Percentiles rank a stretch among this genome's conserved stretches.
phyloP scores from a whole-genome alignment of 2,329 filamentous ascomycete species.

The Colletotrichum aenigma region DNA sequence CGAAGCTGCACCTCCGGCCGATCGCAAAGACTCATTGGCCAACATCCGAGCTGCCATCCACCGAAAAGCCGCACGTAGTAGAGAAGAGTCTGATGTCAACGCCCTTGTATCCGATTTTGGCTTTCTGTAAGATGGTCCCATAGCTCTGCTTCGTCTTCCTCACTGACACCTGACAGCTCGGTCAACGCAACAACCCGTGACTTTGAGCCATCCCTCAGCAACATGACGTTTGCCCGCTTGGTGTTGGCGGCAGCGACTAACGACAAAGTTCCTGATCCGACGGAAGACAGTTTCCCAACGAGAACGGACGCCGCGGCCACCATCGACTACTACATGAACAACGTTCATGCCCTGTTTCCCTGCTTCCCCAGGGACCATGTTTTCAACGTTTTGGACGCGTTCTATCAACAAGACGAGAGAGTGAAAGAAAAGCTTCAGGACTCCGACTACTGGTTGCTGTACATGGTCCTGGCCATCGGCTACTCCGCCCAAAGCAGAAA shows the following conservation, averaged over 20 bases:
- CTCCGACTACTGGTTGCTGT: constrained; percentile 84
- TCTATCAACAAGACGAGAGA: constrained; percentile 74
- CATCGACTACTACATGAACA: constrained; percentile 84
- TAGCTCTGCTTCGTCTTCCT: background rate
- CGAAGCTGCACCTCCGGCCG: constrained; percentile 32
- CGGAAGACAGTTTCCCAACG: constrained; percentile 69
- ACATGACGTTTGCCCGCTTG: constrained; percentile 91
- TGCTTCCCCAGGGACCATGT: constrained; percentile 82
- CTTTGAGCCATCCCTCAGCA: constrained; percentile 85
- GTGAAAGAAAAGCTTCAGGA: constrained; percentile 53
- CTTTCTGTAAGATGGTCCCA: constrained; percentile 66
- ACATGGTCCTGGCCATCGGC: constrained; percentile 87
- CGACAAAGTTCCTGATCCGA: constrained; percentile 69
- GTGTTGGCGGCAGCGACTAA: constrained; percentile 84
- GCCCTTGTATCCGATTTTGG: constrained; percentile 93
- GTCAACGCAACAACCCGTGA: constrained; percentile 95
- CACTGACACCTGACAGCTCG: constrained; percentile 57
- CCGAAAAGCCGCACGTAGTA: constrained; percentile 65
- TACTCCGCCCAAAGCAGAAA: constrained; percentile 75
- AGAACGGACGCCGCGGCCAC: constrained; percentile 71
- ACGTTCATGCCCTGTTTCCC: constrained; percentile 80
- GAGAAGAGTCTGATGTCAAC: constrained; percentile 87
- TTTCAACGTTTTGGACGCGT: constrained; percentile 77
- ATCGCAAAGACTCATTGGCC: constrained; percentile 66
- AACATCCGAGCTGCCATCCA: constrained; percentile 67